phyloP scores from a whole-genome alignment of 768 basidiomycete genomes.

The Amanita polypyramis region DNA sequence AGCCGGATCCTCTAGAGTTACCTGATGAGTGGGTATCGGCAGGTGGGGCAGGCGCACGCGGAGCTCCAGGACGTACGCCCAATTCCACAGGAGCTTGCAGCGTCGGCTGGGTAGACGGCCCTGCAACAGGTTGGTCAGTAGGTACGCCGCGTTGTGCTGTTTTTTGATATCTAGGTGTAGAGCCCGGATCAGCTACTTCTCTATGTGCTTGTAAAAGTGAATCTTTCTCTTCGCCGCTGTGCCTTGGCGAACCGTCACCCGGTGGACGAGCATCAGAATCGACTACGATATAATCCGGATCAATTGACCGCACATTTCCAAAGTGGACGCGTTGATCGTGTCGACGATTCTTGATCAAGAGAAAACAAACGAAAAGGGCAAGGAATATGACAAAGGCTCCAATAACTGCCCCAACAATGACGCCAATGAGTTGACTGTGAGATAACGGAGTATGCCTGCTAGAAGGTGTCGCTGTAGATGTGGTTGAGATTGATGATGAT shows the following conservation, averaged over 20 bases:
- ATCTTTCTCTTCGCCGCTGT: slow-evolving; percentile 61
- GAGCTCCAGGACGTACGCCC: slow-evolving; percentile 19
- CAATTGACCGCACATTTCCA: slow-evolving; percentile 20
- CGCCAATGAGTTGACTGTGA: slow-evolving; percentile 37
- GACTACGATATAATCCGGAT: slow-evolving; percentile 30
- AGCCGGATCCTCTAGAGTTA: slow-evolving; percentile 4
- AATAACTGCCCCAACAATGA: slow-evolving; percentile 51
- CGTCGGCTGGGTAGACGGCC: background rate
- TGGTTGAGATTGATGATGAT: slow-evolving; percentile 13
- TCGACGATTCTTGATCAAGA: slow-evolving; percentile 21
- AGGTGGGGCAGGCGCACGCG: slow-evolving; percentile 28
- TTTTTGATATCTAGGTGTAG: background rate
- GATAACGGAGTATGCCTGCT: slow-evolving; percentile 8
- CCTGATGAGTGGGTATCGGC: background rate
- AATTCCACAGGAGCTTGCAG: slow-evolving; percentile 4
- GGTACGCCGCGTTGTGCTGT: background rate
- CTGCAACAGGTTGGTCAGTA: slow-evolving; percentile 3
- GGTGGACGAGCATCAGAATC: slow-evolving; percentile 26
- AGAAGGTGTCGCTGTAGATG: slow-evolving; percentile 13
- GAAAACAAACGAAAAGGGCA: slow-evolving; percentile 31
- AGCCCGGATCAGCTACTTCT: background rate
- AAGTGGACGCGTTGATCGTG: slow-evolving; percentile 14
- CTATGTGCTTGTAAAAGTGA: slow-evolving; percentile 42
- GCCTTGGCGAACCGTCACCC: slow-evolving; percentile 61
- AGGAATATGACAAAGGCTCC: slow-evolving; percentile 38